Base-by-base conservation (phyloP, 176 grass and related monocot species). In the Carex pumila region DNA sequence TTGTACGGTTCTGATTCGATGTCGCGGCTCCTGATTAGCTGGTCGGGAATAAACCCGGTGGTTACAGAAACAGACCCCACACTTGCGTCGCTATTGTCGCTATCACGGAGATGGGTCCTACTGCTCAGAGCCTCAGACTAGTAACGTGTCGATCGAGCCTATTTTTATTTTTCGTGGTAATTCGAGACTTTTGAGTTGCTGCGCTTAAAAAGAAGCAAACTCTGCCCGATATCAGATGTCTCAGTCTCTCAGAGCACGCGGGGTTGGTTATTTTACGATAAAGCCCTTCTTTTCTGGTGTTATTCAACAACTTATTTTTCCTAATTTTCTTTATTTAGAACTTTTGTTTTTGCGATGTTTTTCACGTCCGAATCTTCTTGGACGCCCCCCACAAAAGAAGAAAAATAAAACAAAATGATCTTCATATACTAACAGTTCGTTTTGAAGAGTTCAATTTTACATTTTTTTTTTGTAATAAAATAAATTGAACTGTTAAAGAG, bases 191-290 rank as follows among this genome's bases (percentile, higher is more conserved):
- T 53, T 25, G 10, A 25, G 45, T 29, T n/a, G 45, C 13, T 77
- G 10, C 12, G 47, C 73, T 32, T 56, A 6, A 57, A 77, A 77
- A 77, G 73, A 77, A 77, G 73, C 73, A 56, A 54, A 52, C 73
- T 15, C 73, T 77, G 73, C 0, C 6, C 1, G 18, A 73, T 3
- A 22, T 2, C 73, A 77, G 49, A 56, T 50, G 50, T 56, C 17
- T 55, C 73, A 77, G 73, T 50, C 25, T 56, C 17, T 55, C 73
- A 77, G 73, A 77, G 73, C 73, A 77, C 73, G 73, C 73, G 50
- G 3, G 4, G 5, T 13, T 54, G 25, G 50, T 1, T 6, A 1
- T 77, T 77, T 77, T 77, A 15, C 21, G 5, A 2, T 0, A 5
- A 25, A 21, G 21, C 4, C 71, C 71, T 52, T 53, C 11, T 30